Evolutionary conservation across 176 grass and related monocot species (phyloP).

Genomic region (Avena insularis): DNA sequence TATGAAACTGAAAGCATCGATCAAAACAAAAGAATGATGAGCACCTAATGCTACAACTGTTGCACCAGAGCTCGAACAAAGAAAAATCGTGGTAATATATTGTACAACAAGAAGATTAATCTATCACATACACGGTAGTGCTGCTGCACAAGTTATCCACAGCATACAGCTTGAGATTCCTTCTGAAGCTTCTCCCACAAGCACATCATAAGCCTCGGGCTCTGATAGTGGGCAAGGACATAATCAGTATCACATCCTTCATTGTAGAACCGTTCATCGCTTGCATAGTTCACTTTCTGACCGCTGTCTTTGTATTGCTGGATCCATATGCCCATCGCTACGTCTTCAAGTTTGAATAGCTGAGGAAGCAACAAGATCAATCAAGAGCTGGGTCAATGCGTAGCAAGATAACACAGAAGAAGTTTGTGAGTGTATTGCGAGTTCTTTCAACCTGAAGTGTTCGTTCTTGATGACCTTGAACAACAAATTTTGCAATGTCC

Average conservation of each 20-base stretch:
- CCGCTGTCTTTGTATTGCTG: slow-evolving; percentile 72
- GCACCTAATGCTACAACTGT: background rate
- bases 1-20: background rate
- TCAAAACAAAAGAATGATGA: slow-evolving; percentile 11
- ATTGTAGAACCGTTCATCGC: slow-evolving; percentile 76
- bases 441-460: slow-evolving; percentile 67
- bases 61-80: background rate
- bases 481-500: slow-evolving; percentile 86
- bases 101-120: slow-evolving; percentile 11
- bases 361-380: slow-evolving; percentile 43
- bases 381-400: background rate
- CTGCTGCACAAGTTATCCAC: slow-evolving; percentile 56
- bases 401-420: background rate
- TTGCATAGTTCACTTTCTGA: slow-evolving; percentile 70
- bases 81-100: background rate
- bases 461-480: slow-evolving; percentile 68
- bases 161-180: slow-evolving; percentile 72
- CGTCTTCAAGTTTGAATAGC: slow-evolving; percentile 98
- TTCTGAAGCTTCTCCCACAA: slow-evolving; percentile 80
- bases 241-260: slow-evolving; percentile 86
- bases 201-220: slow-evolving; percentile 81
- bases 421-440: background rate
- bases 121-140: background rate
- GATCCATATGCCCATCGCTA: slow-evolving; percentile 96
- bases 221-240: slow-evolving; percentile 89